Evolutionary conservation across 1,284 basidiomycete genomes (phyloP).

Genomic region (Trichosporon faecale): DNA sequence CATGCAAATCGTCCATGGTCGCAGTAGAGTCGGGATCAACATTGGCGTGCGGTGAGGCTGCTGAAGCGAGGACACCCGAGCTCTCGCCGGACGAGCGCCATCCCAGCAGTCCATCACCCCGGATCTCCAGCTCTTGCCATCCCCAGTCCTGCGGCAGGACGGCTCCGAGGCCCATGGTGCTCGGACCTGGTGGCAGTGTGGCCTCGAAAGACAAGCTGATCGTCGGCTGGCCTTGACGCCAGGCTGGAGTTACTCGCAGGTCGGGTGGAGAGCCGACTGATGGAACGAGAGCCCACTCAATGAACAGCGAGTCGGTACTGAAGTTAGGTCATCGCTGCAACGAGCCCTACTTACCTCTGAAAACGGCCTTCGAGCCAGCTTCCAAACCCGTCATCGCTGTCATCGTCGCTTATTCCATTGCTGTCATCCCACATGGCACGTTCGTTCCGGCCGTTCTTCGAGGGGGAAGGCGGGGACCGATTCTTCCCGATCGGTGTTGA

Average conservation of each 20-base stretch:
- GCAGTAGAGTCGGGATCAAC: background rate
- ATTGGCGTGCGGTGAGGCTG: background rate
- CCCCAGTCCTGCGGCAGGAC: conserved; percentile 41
- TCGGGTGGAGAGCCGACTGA: conserved; percentile 22
- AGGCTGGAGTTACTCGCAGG: conserved; percentile 32
- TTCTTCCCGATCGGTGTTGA: conserved; percentile 21
- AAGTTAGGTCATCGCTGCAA: conserved; percentile 10
- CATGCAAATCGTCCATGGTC: background rate
- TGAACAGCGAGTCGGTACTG: conserved; percentile 37
- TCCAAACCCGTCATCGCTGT: conserved; percentile 27
- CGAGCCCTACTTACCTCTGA: conserved; percentile 42
- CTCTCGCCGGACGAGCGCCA: conserved; percentile 30
- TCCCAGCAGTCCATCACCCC: conserved; percentile 30
- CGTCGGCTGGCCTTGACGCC: conserved; percentile 24
- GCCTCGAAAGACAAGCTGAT: conserved; percentile 34
- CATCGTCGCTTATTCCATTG: conserved; percentile 31
- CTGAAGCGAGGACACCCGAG: background rate
- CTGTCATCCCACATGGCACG: conserved; percentile 42
- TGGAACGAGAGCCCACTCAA: conserved; percentile 39
- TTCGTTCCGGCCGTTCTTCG: conserved; percentile 18
- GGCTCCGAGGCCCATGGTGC: conserved; percentile 24
- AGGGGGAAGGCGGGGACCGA: background rate
- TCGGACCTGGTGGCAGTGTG: conserved; percentile 3
- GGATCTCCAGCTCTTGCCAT: conserved; percentile 36
- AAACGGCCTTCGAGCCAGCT: conserved; percentile 45